phyloP scores from a whole-genome alignment of 2,329 filamentous ascomycete species.

The Pestalotiopsis sp. region DNA sequence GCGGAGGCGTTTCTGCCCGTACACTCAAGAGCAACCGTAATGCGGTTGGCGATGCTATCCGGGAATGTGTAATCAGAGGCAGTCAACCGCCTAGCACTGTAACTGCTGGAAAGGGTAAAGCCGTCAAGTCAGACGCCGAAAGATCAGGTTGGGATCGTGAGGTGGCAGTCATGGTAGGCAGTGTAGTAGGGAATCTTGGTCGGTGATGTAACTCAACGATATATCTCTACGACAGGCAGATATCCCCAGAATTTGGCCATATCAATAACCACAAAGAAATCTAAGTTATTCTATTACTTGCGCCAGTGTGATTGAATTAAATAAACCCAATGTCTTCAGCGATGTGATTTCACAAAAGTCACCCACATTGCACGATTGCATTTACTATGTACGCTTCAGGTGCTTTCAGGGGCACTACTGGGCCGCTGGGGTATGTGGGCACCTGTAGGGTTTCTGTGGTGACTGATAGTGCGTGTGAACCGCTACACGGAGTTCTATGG shows the following conservation, averaged over 20 bases:
- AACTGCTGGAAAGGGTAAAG: conserved; percentile 42
- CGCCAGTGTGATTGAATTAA: no score
- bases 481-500: neutral
- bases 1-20: conserved; percentile 82
- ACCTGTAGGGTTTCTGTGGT: neutral
- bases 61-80: conserved; percentile 81
- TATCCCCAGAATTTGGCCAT: no score
- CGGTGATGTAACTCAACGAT: conserved; percentile 29
- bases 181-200: conserved; percentile 65
- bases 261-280: no score
- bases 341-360: no score
- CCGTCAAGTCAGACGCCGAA: conserved; percentile 41
- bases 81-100: conserved; percentile 66
- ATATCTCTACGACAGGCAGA: neutral
- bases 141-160: conserved; percentile 79
- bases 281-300: no score
- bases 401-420: no score
- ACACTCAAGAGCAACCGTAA: conserved; percentile 77
- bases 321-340: no score
- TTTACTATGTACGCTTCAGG: no score
- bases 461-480: neutral
- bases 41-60: conserved; percentile 73
- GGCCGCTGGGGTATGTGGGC: no score
- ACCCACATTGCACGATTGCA: no score
- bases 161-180: conserved; percentile 91